Evolutionary conservation across 129 eudicot genomes (phyloP).

Genomic region (Arctium minus): DNA sequence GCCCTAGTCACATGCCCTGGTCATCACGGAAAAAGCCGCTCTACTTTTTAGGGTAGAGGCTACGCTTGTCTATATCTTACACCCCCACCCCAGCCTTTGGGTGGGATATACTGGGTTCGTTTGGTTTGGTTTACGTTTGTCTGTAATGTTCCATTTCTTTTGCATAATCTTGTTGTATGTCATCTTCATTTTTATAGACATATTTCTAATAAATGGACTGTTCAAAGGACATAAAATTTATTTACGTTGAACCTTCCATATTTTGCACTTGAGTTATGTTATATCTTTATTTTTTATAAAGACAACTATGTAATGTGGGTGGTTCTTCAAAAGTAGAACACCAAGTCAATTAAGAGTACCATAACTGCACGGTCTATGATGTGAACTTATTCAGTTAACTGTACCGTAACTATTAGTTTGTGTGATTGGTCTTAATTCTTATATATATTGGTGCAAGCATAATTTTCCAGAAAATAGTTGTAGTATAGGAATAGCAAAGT

Average conservation of each 20-base stretch:
- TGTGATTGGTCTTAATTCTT: not conserved
- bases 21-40: too few relatives aligned
- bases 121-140: not conserved
- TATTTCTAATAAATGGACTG: not conserved
- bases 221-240: not conserved
- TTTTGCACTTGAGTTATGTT: too few relatives aligned
- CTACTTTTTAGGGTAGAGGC: too few relatives aligned
- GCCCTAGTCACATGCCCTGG: too few relatives aligned
- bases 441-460: not conserved
- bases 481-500: not conserved
- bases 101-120: not conserved
- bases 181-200: not conserved
- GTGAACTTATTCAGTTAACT: not conserved
- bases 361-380: too few relatives aligned
- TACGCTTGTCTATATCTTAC: too few relatives aligned
- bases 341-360: not conserved
- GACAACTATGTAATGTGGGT: not conserved
- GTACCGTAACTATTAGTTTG: not conserved
- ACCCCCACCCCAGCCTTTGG: not conserved
- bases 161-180: not conserved
- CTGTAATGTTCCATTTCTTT: not conserved
- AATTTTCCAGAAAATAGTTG: not conserved
- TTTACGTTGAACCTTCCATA: not conserved
- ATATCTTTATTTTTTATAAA: too few relatives aligned
- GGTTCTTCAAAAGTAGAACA: not conserved